phyloP scores from a whole-genome alignment of 2,329 filamentous ascomycete genomes.

The Fusarium camptoceras region DNA sequence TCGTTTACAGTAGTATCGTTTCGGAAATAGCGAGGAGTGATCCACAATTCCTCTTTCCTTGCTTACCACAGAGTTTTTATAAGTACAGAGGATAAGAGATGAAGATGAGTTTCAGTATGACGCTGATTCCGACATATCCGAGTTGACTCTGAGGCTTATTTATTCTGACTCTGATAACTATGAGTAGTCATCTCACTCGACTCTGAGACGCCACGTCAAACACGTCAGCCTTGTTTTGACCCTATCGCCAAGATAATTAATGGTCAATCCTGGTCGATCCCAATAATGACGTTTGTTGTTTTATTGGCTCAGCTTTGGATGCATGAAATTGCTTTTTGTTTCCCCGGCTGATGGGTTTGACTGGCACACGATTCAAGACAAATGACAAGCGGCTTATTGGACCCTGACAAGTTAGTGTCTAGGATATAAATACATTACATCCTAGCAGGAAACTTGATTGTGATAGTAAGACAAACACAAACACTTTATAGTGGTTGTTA shows the following conservation, averaged over 20 bases:
- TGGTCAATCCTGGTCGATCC: conserved; percentile 29
- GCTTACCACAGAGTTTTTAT: conserved; percentile 19
- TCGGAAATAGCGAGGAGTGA: conserved; percentile 32
- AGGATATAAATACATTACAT: background rate
- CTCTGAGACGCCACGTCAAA: conserved; percentile 34
- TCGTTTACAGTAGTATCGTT: conserved; percentile 28
- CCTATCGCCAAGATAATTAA: conserved; percentile 27
- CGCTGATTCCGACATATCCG: conserved; percentile 36
- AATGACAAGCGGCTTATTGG: background rate
- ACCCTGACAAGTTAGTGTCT: background rate
- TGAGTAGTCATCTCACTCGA: background rate
- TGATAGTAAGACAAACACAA: background rate
- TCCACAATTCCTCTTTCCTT: conserved; percentile 29
- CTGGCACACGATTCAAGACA: conserved; percentile 13
- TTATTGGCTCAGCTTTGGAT: conserved; percentile 28
- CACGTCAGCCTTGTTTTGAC: conserved; percentile 41
- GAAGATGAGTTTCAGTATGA: background rate
- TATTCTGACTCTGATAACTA: background rate
- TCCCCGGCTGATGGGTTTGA: background rate
- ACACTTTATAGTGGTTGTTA: background rate
- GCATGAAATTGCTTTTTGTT: conserved; percentile 15
- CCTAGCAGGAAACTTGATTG: background rate
- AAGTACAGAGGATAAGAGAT: background rate
- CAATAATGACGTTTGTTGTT: conserved; percentile 24
- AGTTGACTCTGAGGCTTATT: background rate